These are phyloP conservation scores for Myrmaecium sp. DNA, from an alignment of 2,329 filamentous ascomycete genomes.

Conservation along the genomic window DNA sequence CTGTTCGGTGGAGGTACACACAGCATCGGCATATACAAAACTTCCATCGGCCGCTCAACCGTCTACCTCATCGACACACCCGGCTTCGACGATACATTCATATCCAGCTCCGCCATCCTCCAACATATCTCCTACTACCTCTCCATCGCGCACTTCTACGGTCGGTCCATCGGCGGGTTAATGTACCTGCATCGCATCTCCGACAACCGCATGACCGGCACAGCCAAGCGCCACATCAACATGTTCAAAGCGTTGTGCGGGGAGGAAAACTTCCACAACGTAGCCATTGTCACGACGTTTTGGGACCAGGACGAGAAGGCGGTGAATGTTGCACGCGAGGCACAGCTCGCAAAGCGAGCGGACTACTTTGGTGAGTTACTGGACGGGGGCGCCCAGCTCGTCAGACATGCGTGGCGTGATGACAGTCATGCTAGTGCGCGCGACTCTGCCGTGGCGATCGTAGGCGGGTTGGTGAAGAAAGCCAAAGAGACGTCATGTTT, in stretches of 20 bases:
- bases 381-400: too few relatives aligned
- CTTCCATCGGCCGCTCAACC: constrained; percentile 5
- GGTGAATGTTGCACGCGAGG: too few relatives aligned
- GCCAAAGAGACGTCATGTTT: too few relatives aligned
- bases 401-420: too few relatives aligned
- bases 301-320: too few relatives aligned
- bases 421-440: too few relatives aligned
- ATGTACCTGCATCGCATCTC: constrained; percentile 31
- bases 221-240: constrained; percentile 22
- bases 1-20: too few relatives aligned
- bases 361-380: too few relatives aligned
- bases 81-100: constrained; percentile 29
- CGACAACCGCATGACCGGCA: constrained; percentile 24
- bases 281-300: constrained; percentile 27
- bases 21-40: too few relatives aligned
- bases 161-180: constrained; percentile 24
- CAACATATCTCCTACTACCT: constrained; percentile 24
- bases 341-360: too few relatives aligned
- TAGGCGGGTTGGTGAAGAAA: too few relatives aligned
- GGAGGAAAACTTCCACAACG: constrained; percentile 21
- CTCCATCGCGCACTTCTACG: constrained; percentile 11
- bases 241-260: constrained; percentile 31
- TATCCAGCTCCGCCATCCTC: constrained; percentile 28
- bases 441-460: too few relatives aligned
- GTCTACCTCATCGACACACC: constrained; percentile 28